Evolutionary conservation across 805 yeast species (phyloP), one percentile per base, ranked within the genome.

Genomic region (Candida fluviatilis): DNA sequence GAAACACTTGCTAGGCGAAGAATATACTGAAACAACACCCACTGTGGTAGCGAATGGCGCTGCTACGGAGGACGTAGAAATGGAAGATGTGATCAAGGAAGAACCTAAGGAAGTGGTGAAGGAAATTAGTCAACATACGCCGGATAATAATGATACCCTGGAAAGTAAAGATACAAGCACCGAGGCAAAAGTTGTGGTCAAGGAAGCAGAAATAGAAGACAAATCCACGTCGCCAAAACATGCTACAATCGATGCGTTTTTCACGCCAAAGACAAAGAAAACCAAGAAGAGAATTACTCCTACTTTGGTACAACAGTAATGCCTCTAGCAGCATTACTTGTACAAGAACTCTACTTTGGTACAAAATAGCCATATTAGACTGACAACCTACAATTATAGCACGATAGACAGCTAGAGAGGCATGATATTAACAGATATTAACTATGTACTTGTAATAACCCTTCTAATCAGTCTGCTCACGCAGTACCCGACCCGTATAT

Each of bases 1-100:
- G 4, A 58, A 62, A 2, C 71, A 62, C 2, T 68, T 77, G 10
- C 66, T 87, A 24, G 96, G 96, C 1, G 66, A 57, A 21, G 31
- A 29, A 23, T 43, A 39, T 31, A 18, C n/a, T 14, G 40, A 26
- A 23, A 30, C 4, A 26, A 8, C 14, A 11, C 26, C 26, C 12
- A 24, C n/a, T 24, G 12, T 12, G 26, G 12, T 23, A 17, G 31
- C n/a, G 10, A 25, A 18, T 26, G 4, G 15, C 12, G n/a, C n/a
- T n/a, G n/a, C n/a, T n/a, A n/a, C n/a, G 16, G 23, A 12, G 8
- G 31, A 34, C 4, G 38, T 35, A 16, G n/a, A 18, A 14, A 17
- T 17, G 25, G 27, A 18, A 15, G 27, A 12, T 7, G 27, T 23
- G 25, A 23, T 8, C 11, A 11, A 26, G 15, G 29, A 21, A 21